Evolutionary conservation across 306 rosid species (phyloP).

Genomic region (Vigna trinervia): DNA sequence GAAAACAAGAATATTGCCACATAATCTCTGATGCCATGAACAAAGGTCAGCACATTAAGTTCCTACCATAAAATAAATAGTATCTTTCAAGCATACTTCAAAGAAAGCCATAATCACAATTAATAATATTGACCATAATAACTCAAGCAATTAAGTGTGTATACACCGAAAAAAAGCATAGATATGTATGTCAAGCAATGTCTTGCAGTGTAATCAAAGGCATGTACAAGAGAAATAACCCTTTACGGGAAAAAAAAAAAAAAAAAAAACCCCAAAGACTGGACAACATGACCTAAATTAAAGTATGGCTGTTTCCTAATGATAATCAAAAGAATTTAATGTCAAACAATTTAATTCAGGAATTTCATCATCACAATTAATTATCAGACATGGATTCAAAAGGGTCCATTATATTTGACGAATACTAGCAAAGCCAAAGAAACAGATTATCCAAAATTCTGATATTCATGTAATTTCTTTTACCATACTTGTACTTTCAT

Average conservation of each 20-base stretch:
- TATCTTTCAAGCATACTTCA: background rate
- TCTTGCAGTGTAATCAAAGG: slow-evolving; percentile 8
- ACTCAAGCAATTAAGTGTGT: slow-evolving; percentile 12
- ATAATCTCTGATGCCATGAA: no score
- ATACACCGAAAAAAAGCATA: background rate
- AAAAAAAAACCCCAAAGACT: no score
- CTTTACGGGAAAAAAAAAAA: no score
- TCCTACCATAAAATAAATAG: background rate
- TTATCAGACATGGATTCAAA: background rate
- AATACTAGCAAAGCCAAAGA: background rate
- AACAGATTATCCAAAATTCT: slow-evolving; percentile 14
- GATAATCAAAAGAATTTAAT: background rate
- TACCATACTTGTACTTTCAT: background rate
- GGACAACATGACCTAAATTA: no score
- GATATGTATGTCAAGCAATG: slow-evolving; percentile 17
- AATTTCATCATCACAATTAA: slow-evolving; percentile 17
- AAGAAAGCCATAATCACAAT: slow-evolving; percentile 4
- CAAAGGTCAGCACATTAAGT: background rate
- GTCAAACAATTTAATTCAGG: background rate
- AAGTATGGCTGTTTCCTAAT: background rate
- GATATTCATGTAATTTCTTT: slow-evolving; percentile 21
- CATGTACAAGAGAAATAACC: background rate
- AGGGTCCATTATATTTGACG: background rate
- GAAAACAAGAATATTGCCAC: slow-evolving; percentile 46
- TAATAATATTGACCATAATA: background rate